Percentiles rank a stretch among this genome's conserved stretches.
These are phyloP conservation scores for Talaromyces ruber DNA, from an alignment of 495 filamentous ascomycete genomes.

Conservation along the genomic window DNA sequence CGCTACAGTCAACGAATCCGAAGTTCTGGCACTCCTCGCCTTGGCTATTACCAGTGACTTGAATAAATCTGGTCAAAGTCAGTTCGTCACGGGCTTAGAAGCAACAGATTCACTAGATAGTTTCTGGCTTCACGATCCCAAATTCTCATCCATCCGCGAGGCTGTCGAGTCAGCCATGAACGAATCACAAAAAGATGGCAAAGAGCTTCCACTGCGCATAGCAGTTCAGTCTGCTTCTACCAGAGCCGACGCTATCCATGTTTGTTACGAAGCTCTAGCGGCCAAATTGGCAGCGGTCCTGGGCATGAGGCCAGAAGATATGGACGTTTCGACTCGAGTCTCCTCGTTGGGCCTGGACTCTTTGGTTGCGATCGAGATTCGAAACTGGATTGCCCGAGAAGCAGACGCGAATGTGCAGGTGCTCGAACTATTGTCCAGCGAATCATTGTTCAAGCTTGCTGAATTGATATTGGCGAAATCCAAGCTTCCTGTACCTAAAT, in stretches of 20 bases:
- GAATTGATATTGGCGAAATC: conserved; percentile 24
- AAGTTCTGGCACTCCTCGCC: conserved; percentile 15
- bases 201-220: conserved; percentile 10
- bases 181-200: not conserved
- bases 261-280: conserved; percentile 18
- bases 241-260: conserved; percentile 16
- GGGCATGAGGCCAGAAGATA: conserved; percentile 19
- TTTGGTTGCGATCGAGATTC: conserved; percentile 30
- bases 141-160: conserved; percentile 14
- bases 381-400: conserved; percentile 28
- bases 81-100: conserved; percentile 18
- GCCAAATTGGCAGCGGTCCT: conserved; percentile 20
- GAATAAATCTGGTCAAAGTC: conserved; percentile 11
- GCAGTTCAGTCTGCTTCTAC: conserved; percentile 11
- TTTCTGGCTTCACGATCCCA: conserved; percentile 20
- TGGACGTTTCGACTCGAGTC: conserved; percentile 22
- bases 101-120: conserved; percentile 11
- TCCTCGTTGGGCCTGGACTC: conserved; percentile 26
- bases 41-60: conserved; percentile 15
- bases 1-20: conserved; percentile 16
- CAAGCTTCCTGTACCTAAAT: conserved; percentile 1
- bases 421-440: conserved; percentile 21
- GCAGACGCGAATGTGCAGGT: conserved; percentile 27
- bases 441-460: conserved; percentile 19
- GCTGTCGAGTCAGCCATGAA: conserved; percentile 8